These are phyloP conservation scores for Alternaria gansuensis DNA, from an alignment of 2,329 filamentous ascomycete genomes.

Conservation along the genomic window DNA sequence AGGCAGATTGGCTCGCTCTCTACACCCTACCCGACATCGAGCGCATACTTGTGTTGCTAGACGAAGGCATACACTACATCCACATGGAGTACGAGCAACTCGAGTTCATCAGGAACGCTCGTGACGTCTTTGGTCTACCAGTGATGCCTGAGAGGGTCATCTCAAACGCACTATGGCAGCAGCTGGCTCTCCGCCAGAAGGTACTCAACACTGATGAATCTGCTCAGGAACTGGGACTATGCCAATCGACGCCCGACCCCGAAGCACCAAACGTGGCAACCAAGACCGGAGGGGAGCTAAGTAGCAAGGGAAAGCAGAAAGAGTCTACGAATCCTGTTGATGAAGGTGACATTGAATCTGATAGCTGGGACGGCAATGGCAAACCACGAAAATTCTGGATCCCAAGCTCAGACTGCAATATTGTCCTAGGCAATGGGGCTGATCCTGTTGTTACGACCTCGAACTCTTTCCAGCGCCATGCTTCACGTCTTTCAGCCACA, in stretches of 20 bases:
- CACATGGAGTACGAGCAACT: slow-evolving; percentile 68
- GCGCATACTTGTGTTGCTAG: slow-evolving; percentile 64
- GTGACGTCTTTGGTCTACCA: slow-evolving; percentile 63
- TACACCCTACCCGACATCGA: slow-evolving; percentile 65
- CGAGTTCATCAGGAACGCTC: slow-evolving; percentile 62
- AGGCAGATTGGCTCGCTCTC: slow-evolving; percentile 60
- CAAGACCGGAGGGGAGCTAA: slow-evolving; percentile 31
- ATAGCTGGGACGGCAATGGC: slow-evolving; percentile 64
- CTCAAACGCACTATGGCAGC: slow-evolving; percentile 65
- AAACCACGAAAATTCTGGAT: slow-evolving; percentile 67
- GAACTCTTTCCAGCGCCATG: slow-evolving; percentile 56
- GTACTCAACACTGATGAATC: slow-evolving; percentile 63
- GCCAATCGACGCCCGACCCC: slow-evolving; percentile 54
- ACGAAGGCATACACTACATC: slow-evolving; percentile 68
- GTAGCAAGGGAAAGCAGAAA: slow-evolving; percentile 58
- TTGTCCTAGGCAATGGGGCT: slow-evolving; percentile 63
- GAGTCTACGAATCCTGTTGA: slow-evolving; percentile 27
- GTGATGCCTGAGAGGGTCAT: slow-evolving; percentile 65
- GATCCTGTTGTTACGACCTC: slow-evolving; percentile 62
- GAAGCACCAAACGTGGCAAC: slow-evolving; percentile 28
- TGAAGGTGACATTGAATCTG: slow-evolving; percentile 55
- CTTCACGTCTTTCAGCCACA: slow-evolving; percentile 60
- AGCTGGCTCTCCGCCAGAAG: slow-evolving; percentile 64
- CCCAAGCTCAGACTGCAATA: slow-evolving; percentile 64
- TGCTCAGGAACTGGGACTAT: slow-evolving; percentile 64